These are phyloP conservation scores for Phytophthora ohioensis DNA, from an alignment of 352 stramenopile genomes.

Conservation along the genomic window DNA sequence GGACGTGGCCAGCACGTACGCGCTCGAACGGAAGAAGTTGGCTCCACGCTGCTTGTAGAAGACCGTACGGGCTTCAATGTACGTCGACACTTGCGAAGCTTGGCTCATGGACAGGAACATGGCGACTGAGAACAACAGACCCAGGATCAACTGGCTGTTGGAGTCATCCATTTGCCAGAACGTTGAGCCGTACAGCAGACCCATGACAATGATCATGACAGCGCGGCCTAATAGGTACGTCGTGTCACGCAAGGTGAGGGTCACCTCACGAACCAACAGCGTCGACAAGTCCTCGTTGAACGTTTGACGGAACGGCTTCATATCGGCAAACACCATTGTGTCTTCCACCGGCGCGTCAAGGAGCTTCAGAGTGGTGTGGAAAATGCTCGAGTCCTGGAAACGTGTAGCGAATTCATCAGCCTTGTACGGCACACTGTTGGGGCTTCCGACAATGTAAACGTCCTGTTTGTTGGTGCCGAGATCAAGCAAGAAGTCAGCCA, in stretches of 20 bases:
- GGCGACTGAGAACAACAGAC: slow-evolving; percentile 87
- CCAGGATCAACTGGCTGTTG: slow-evolving; percentile 69
- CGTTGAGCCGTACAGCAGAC: slow-evolving; percentile 67
- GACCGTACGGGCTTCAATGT: slow-evolving; percentile 71
- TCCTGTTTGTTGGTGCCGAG: slow-evolving; percentile 35
- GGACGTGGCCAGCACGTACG: slow-evolving; percentile 79
- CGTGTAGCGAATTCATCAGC: slow-evolving; percentile 51
- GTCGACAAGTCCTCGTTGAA: slow-evolving; percentile 54
- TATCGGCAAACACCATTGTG: slow-evolving; percentile 21
- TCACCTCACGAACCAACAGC: slow-evolving; percentile 64
- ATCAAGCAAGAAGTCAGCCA: slow-evolving; percentile 34
- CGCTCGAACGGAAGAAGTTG: slow-evolving; percentile 90
- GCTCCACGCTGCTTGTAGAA: slow-evolving; percentile 92
- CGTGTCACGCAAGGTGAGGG: slow-evolving; percentile 68
- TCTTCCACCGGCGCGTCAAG: slow-evolving; percentile 48
- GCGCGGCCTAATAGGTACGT: slow-evolving; percentile 55
- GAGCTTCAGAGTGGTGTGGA: slow-evolving; percentile 50
- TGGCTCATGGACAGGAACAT: slow-evolving; percentile 90
- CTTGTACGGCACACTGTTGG: slow-evolving; percentile 27
- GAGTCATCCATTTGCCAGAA: slow-evolving; percentile 74
- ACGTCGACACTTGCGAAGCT: slow-evolving; percentile 79
- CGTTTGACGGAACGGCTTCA: slow-evolving; percentile 52
- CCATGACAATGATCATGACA: slow-evolving; percentile 71
- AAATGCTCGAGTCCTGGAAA: slow-evolving; percentile 62
- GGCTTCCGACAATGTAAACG: slow-evolving; percentile 14